These are phyloP conservation scores for Pulveroboletus sp. DNA, from an alignment of 1,284 basidiomycete genomes.

Conservation along the genomic window DNA sequence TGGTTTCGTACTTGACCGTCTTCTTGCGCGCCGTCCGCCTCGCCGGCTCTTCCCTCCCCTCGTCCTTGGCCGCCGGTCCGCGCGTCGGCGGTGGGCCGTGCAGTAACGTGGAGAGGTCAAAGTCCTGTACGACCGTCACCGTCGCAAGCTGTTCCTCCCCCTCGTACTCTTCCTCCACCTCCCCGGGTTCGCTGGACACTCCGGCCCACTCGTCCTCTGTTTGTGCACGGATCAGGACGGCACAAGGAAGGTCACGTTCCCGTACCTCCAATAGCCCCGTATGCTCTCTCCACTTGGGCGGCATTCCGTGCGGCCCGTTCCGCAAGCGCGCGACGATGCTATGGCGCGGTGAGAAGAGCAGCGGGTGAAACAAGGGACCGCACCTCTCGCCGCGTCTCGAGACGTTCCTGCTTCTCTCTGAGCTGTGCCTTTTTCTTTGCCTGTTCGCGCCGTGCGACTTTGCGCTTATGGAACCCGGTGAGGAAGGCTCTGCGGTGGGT, in stretches of 20 bases:
- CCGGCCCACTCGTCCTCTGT: slow-evolving; percentile 40
- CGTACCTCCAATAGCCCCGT: slow-evolving; percentile 53
- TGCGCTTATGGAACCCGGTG: slow-evolving; percentile 87
- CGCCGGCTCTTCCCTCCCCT: background rate
- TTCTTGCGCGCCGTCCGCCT: background rate
- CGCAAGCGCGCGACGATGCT: slow-evolving; percentile 71
- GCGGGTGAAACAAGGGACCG: slow-evolving; percentile 22
- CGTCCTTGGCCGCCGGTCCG: no score
- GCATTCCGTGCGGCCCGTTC: slow-evolving; percentile 73
- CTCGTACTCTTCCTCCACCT: slow-evolving; percentile 65
- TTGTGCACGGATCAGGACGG: slow-evolving; percentile 16
- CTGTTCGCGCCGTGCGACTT: slow-evolving; percentile 71
- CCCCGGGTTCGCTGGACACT: slow-evolving; percentile 34
- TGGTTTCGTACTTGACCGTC: slow-evolving; percentile 60
- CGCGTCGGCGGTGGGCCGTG: slow-evolving; percentile 42
- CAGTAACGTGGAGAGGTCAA: slow-evolving; percentile 63
- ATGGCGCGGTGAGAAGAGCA: slow-evolving; percentile 22
- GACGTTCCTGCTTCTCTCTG: slow-evolving; percentile 65
- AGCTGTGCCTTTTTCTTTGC: slow-evolving; percentile 67
- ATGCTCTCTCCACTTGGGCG: slow-evolving; percentile 68
- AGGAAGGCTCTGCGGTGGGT: slow-evolving; percentile 65
- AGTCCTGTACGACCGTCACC: slow-evolving; percentile 81
- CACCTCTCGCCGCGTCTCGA: slow-evolving; percentile 72
- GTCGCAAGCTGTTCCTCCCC: slow-evolving; percentile 78
- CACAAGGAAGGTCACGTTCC: background rate